Evolutionary conservation across 2,329 filamentous ascomycete species (phyloP).

Genomic region (Dactylellina haptotyla): DNA sequence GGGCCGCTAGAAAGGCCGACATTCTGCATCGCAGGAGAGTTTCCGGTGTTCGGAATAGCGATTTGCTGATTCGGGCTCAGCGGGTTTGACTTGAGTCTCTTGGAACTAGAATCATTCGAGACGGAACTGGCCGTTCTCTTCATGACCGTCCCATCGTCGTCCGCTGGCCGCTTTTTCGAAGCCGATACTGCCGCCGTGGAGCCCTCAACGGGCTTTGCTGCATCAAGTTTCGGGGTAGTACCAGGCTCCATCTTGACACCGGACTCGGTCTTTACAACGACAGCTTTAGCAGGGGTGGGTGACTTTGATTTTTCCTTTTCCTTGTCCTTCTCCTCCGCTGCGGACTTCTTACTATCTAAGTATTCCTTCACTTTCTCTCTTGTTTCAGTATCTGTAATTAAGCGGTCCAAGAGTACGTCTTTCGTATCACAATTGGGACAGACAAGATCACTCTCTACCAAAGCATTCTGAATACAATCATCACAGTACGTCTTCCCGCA

Average conservation of each 20-base stretch:
- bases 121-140: conserved; percentile 59
- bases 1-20: conserved; percentile 32
- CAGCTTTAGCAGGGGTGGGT: conserved; percentile 54
- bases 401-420: conserved; percentile 90
- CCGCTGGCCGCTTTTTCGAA: conserved; percentile 83
- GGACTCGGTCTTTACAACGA: conserved; percentile 45
- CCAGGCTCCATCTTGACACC: conserved; percentile 52
- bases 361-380: conserved; percentile 81
- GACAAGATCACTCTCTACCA: conserved; percentile 97
- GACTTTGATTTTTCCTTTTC: conserved; percentile 59
- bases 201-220: conserved; percentile 55
- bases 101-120: conserved; percentile 56
- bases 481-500: conserved; percentile 98
- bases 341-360: conserved; percentile 67
- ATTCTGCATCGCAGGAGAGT: conserved; percentile 53
- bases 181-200: conserved; percentile 55
- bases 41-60: conserved; percentile 42
- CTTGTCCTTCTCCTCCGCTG: conserved; percentile 63
- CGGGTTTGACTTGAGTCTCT: conserved; percentile 57
- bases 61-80: conserved; percentile 61
- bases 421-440: conserved; percentile 92
- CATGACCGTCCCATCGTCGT: conserved; percentile 69
- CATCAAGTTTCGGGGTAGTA: conserved; percentile 56
- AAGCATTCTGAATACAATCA: conserved; percentile 98
- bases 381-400: conserved; percentile 82